Evolutionary conservation across 1,284 basidiomycete species (phyloP).

Genomic region (Takashimella tepidaria): DNA sequence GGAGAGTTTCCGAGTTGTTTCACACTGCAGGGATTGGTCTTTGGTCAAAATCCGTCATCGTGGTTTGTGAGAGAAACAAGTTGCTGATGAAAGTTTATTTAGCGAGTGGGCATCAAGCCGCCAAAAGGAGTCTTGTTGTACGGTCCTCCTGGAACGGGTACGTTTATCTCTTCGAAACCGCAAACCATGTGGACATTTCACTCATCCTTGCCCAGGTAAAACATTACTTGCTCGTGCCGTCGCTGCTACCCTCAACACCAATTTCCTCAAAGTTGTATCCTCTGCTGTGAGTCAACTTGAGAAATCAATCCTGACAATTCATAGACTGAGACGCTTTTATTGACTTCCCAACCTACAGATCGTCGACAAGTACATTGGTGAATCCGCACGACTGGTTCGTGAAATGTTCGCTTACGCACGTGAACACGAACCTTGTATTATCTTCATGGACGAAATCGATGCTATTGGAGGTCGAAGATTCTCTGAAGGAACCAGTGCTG

Average conservation of each 20-base stretch:
- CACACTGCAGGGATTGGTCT: too few relatives aligned
- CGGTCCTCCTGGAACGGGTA: conserved; percentile 89
- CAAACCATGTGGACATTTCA: neutral
- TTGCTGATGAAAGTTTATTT: too few relatives aligned
- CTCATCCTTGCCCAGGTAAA: conserved; percentile 57
- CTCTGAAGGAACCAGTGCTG: conserved; percentile 96
- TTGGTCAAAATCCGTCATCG: too few relatives aligned
- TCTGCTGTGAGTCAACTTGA: conserved; percentile 60
- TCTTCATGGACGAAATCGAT: conserved; percentile 76
- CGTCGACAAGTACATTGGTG: conserved; percentile 99
- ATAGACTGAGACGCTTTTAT: neutral
- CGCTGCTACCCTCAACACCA: conserved; percentile 90
- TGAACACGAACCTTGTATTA: conserved; percentile 92
- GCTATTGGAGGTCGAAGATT: conserved; percentile 94
- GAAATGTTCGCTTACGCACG: conserved; percentile 99
- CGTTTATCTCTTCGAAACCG: neutral
- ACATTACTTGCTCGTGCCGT: conserved; percentile 93
- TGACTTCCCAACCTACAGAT: conserved; percentile 51
- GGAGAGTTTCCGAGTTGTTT: too few relatives aligned
- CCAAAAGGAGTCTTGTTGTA: conserved; percentile 97
- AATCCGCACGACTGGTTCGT: conserved; percentile 86
- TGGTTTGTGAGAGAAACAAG: too few relatives aligned
- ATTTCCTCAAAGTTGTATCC: conserved; percentile 97
- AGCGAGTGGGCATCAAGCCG: conserved; percentile 93
- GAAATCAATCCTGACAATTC: too few relatives aligned